Conservation (phyloP, 2,329 filamentous ascomycete genomes). For the Xylariomycetidae sp. region DNA sequence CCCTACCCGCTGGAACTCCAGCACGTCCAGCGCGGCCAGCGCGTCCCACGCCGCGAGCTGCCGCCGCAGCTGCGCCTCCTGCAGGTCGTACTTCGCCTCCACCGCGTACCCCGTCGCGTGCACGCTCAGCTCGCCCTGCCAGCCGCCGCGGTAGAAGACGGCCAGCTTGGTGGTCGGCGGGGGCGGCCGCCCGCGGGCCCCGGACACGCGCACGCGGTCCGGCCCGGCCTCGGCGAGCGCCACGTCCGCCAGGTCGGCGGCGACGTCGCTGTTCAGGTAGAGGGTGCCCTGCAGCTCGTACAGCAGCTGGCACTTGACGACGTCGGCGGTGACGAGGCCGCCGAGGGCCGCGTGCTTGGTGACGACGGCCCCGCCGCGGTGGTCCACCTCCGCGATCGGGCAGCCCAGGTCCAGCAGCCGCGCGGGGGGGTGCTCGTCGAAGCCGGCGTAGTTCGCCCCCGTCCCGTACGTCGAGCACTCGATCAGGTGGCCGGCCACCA, state of each 20-base stretch:
- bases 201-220: constrained; percentile 33
- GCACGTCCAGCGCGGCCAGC: constrained; percentile 36
- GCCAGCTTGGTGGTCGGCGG: constrained; percentile 46
- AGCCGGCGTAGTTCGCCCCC: constrained; percentile 49
- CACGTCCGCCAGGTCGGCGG: constrained; percentile 33
- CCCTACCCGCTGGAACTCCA: constrained; percentile 47
- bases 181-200: constrained; percentile 35
- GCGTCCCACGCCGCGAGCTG: constrained; percentile 31
- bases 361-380: constrained; percentile 28
- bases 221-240: constrained; percentile 28
- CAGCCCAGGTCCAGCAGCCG: constrained; percentile 28
- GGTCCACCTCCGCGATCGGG: constrained; percentile 33
- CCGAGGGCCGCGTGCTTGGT: constrained; percentile 28
- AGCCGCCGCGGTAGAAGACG: constrained; percentile 44
- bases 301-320: constrained; percentile 39
- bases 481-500: constrained; percentile 48
- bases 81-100: constrained; percentile 40
- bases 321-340: constrained; percentile 30
- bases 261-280: constrained; percentile 44
- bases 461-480: constrained; percentile 50
- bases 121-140: constrained; percentile 36
- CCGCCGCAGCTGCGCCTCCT: constrained; percentile 40
- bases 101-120: constrained; percentile 44
- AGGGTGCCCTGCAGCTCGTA: constrained; percentile 43
- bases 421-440: constrained; percentile 30